A percentile compares a stretch with the other conserved stretches of the same genome.
Evolutionary conservation across 305 asterid species (phyloP).

Genomic region (Solanum hybrid): DNA sequence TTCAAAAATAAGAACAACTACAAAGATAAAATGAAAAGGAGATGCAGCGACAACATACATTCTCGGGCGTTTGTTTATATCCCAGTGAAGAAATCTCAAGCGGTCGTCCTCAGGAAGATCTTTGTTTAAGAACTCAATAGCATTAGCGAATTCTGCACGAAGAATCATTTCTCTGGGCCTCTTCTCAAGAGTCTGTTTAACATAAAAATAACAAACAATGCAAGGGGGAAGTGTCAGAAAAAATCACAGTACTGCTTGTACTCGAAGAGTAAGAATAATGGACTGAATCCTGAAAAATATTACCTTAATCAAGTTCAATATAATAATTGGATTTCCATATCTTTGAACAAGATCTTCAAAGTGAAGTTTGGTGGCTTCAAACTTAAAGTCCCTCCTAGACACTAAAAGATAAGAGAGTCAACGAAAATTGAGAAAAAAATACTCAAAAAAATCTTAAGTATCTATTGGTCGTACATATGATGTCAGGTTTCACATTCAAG

Average conservation of each 20-base stretch:
- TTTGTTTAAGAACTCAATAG: conserved; percentile 62
- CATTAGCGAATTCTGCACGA: conserved; percentile 67
- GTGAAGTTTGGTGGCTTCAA: conserved; percentile 86
- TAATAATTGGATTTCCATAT: conserved; percentile 86
- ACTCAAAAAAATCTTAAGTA: neutral
- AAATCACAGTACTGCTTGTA: neutral
- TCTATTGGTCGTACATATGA: conserved; percentile 46
- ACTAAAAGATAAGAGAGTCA: conserved; percentile 31
- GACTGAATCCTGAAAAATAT: conserved; percentile 1
- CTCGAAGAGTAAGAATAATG: neutral
- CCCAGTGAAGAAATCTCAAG: conserved; percentile 91
- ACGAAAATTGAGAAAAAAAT: neutral
- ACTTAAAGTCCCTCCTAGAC: conserved; percentile 58
- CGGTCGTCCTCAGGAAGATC: conserved; percentile 49
- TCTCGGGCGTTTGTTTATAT: conserved; percentile 62
- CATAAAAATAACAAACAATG: neutral
- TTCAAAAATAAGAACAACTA: neutral
- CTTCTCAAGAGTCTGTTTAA: conserved; percentile 69
- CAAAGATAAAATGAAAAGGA: neutral
- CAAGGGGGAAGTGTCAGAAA: neutral
- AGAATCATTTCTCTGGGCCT: conserved; percentile 84
- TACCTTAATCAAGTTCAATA: conserved; percentile 86
- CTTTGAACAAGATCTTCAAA: conserved; percentile 76
- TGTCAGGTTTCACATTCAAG: conserved; percentile 71
- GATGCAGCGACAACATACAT: conserved; percentile 28